Percentiles rank a stretch among this genome's conserved stretches.
Conservation (phyloP, 345 rosid genomes). For the Moricandia arvensis region DNA sequence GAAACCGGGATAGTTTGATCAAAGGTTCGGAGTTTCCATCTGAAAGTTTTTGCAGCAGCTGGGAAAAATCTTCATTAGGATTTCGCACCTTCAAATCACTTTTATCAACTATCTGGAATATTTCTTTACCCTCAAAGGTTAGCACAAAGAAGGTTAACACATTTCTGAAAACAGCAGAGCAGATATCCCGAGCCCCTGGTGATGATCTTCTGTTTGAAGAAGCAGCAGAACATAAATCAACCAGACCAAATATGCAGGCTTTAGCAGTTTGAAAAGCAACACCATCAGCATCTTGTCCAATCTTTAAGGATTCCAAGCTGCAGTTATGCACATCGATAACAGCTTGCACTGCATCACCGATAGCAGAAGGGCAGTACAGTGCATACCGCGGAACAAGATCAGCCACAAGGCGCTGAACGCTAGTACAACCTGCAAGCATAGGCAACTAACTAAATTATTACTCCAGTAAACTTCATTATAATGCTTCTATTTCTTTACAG, state of each 20-base stretch:
- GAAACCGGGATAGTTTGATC: conserved; percentile 60
- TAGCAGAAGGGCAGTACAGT: conserved; percentile 72
- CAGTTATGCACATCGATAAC: conserved; percentile 61
- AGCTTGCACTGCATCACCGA: conserved; percentile 69
- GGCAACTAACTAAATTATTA: conserved; percentile 25
- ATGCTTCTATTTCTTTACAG: conserved; percentile 10
- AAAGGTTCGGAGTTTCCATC: conserved; percentile 51
- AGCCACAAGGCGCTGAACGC: conserved; percentile 82
- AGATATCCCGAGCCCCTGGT: conserved; percentile 55
- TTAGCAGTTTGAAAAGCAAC: conserved; percentile 77
- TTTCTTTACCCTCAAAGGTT: conserved; percentile 51
- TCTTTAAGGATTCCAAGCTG: conserved; percentile 48
- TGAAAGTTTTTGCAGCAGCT: conserved; percentile 61
- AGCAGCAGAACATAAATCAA: conserved; percentile 72
- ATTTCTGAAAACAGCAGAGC: conserved; percentile 65
- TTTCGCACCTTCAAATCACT: conserved; percentile 53
- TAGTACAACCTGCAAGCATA: conserved; percentile 70
- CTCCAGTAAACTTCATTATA: conserved; percentile 1
- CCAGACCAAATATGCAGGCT: conserved; percentile 79
- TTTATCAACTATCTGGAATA: conserved; percentile 59
- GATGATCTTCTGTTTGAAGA: conserved; percentile 55
- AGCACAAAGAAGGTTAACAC: conserved; percentile 66
- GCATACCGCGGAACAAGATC: conserved; percentile 91
- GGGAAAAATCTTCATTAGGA: conserved; percentile 47
- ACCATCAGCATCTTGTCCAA: conserved; percentile 70